Evolutionary conservation across 257 asterid genomes (phyloP), one percentile per base, ranked within the genome.

Genomic region (Solanum sitiens): DNA sequence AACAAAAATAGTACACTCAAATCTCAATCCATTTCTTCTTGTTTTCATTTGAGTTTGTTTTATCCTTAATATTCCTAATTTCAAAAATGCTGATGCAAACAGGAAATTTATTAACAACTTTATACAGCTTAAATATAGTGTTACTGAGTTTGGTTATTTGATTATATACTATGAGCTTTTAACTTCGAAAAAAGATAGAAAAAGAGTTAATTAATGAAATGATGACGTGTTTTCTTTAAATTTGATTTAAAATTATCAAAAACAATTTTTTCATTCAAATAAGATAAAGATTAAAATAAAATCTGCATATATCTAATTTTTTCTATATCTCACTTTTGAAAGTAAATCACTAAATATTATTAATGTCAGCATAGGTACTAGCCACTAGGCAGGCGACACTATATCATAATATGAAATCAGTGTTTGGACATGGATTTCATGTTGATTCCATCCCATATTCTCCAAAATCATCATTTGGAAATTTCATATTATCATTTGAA

Each of bases 361-460:
- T 39, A 75, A 6, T 75, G 0, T 21, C 7, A 2, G 40, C 18
- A 7, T 73, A 37, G 39, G 39, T 37, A 37, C 39, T 37, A 37
- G 39, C 1, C 5, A 37, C 39, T 37, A 37, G 39, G 6, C 5
- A 37, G 1, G 0, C 39, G 39, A 37, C 5, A 37, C 6, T 7
- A 6, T 37, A 37, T 37, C 7, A 37, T 37, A 7, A 5, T 37
- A 37, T 37, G 7, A 1, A 37, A 37, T 37, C 0, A 37, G 0
- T 37, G 7, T 37, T 37, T 37, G 7, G 7, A 37, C 7, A 1
- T 0, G 1, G 5, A 37, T 37, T 37, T 37, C 39, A 5, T 37
- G 7, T 37, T 37, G 7, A 37, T 37, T 6, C 1, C 5, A 1
- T 37, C 0, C 0, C 7, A 5, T 37, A 4, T 35, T 35, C 39